These are phyloP conservation scores for Pichia phayaonensis DNA, from an alignment of 805 yeast genomes.

Conservation along the genomic window DNA sequence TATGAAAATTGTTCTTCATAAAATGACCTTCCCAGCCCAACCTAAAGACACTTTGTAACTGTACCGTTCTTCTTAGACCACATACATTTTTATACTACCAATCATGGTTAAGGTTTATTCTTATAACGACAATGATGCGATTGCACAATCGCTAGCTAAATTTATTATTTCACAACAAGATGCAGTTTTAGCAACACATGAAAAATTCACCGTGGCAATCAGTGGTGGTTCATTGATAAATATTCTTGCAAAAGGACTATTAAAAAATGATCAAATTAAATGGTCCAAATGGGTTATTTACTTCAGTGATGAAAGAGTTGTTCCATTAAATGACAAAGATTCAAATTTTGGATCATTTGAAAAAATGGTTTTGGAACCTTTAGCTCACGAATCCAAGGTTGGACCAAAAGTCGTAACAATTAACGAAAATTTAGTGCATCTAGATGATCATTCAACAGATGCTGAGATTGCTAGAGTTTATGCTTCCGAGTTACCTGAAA, in stretches of 20 bases:
- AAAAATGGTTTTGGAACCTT: constrained; percentile 46
- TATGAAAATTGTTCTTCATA: no score
- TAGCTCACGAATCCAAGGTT: constrained; percentile 34
- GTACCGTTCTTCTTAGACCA: not conserved
- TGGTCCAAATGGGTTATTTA: constrained; percentile 77
- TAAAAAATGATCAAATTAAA: constrained; percentile 44
- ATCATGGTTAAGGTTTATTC: constrained; percentile 35
- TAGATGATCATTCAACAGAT: constrained; percentile 41
- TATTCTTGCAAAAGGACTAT: constrained; percentile 58
- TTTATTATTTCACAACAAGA: constrained; percentile 57
- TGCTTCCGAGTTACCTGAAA: constrained; percentile 46
- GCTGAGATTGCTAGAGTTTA: constrained; percentile 59
- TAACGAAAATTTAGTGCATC: constrained; percentile 49
- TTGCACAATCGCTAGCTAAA: constrained; percentile 54
- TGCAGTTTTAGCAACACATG: constrained; percentile 38
- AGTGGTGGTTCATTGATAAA: constrained; percentile 89
- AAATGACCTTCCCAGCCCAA: not conserved
- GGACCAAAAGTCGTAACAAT: constrained; percentile 61
- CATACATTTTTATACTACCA: not conserved
- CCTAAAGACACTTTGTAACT: not conserved
- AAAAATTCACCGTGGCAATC: constrained; percentile 64
- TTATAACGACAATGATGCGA: constrained; percentile 43
- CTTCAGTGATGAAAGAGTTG: constrained; percentile 88
- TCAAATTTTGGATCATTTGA: constrained; percentile 81
- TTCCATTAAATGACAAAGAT: constrained; percentile 72